Percentiles rank a stretch among this genome's conserved stretches.
Evolutionary conservation across 257 asterid genomes (phyloP).

Genomic region (Solanum habrochaites): DNA sequence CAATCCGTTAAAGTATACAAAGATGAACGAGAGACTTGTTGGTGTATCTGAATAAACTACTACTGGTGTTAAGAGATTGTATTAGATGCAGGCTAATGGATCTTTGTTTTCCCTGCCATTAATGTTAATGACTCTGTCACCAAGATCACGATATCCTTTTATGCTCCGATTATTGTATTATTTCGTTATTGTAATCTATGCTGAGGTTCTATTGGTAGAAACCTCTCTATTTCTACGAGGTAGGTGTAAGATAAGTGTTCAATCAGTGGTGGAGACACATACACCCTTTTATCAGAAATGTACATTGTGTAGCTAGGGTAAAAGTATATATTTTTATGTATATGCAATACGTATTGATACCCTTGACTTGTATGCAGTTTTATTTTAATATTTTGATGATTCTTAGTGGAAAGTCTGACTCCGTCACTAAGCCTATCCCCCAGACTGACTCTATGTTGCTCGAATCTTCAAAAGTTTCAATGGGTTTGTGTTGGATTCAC

Average conservation of each 20-base stretch:
- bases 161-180: not conserved
- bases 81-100: constrained; percentile 80
- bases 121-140: constrained; percentile 80
- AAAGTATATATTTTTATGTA: not conserved
- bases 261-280: not conserved
- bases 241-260: not conserved
- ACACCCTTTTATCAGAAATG: not conserved
- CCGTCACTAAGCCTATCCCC: not conserved
- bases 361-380: not conserved
- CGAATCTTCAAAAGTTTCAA: too few species aligned
- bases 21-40: constrained; percentile 71
- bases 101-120: constrained; percentile 71
- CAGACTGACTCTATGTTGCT: too few species aligned
- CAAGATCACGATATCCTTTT: constrained; percentile 67
- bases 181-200: not conserved
- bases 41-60: constrained; percentile 93
- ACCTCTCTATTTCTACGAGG: not conserved
- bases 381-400: not conserved
- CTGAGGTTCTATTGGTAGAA: not conserved
- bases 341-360: not conserved
- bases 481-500: too few species aligned
- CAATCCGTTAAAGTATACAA: constrained; percentile 51
- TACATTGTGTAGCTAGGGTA: not conserved
- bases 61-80: constrained; percentile 84
- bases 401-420: not conserved